Evolutionary conservation across 768 basidiomycete species (phyloP).

Genomic region (Russula vinacea): DNA sequence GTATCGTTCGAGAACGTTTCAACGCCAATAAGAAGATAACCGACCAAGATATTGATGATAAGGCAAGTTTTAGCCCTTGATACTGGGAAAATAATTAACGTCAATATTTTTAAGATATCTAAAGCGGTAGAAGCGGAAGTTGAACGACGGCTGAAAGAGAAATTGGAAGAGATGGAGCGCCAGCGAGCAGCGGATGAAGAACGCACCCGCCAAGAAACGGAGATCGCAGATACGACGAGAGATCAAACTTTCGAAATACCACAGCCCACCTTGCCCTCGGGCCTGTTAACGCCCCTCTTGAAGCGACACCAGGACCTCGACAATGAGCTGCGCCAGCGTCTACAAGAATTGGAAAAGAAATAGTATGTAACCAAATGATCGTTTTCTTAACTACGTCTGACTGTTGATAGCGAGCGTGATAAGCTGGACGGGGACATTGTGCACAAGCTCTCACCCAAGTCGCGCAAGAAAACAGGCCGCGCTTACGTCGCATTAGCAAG

Average conservation of each 20-base stretch:
- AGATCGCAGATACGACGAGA: constrained; percentile 40
- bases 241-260: constrained; percentile 33
- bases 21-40: constrained; percentile 40
- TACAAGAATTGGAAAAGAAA: constrained; percentile 69
- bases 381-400: constrained; percentile 2
- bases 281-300: constrained; percentile 58
- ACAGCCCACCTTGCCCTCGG: constrained; percentile 38
- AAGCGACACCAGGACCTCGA: constrained; percentile 67
- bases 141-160: constrained; percentile 62
- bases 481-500: constrained; percentile 84
- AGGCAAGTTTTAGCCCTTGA: constrained; percentile 44
- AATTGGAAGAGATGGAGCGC: constrained; percentile 47
- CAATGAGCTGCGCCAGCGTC: constrained; percentile 57
- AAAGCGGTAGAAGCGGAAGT: constrained; percentile 75
- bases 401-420: constrained; percentile 51
- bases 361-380: constrained; percentile 48
- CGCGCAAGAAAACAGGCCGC: constrained; percentile 77
- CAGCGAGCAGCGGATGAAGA: constrained; percentile 32
- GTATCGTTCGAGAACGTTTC: constrained; percentile 20
- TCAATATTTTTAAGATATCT: constrained; percentile 50
- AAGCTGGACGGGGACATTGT: constrained; percentile 59
- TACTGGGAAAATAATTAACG: not conserved
- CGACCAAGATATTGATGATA: constrained; percentile 71
- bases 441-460: constrained; percentile 64
- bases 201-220: constrained; percentile 28